Base-by-base conservation (phyloP, 169 alveolate species). In the Amoebophrya sp. region DNA sequence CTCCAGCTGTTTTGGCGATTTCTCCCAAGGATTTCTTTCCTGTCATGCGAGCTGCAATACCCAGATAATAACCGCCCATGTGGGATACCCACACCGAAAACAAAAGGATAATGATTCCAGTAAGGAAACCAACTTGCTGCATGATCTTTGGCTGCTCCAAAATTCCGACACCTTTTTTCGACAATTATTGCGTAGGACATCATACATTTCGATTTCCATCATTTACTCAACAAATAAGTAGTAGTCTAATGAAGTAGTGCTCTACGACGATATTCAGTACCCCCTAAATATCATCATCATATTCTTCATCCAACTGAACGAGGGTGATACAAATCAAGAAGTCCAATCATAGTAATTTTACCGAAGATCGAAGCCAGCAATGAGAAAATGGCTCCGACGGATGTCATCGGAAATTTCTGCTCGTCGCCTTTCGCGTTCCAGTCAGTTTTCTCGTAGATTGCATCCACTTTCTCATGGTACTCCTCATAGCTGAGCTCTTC, bases 61-160 rank as follows among this genome's bases (percentile, higher is more conserved):
- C 83, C 3, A 65, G 83, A 36, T 65, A 65, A 6, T 6, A 1
- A 36, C 83, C 83, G 33, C 83, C 83, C 3, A 6, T 26, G 83
- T 65, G 26, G 33, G 83, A 65, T 36, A 65, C 83, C 33, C 18
- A 29, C 36, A 36, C n/a, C 38, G 83, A 65, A 1, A 65, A 12
- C 33, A 65, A 29, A 29, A 65, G 26, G 36, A 36, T 36, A 1
- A 65, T 29, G 39, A 65, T 65, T 26, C 83, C 83, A 10, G 33
- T 18, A 6, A 26, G 36, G 83, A 65, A 65, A 1, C 83, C 83
- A 0, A 6, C 1, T 36, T 18, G 33, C 83, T 65, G 83, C 83
- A 65, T 36, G 33, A 36, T 36, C 83, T 65, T 65, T 36, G 83
- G 83, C 83, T 65, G 83, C 83, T 65, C 83, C 83, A 65, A 65